Base-by-base conservation (phyloP, 2,329 filamentous ascomycete species). In the Paramyrothecium sp. region DNA sequence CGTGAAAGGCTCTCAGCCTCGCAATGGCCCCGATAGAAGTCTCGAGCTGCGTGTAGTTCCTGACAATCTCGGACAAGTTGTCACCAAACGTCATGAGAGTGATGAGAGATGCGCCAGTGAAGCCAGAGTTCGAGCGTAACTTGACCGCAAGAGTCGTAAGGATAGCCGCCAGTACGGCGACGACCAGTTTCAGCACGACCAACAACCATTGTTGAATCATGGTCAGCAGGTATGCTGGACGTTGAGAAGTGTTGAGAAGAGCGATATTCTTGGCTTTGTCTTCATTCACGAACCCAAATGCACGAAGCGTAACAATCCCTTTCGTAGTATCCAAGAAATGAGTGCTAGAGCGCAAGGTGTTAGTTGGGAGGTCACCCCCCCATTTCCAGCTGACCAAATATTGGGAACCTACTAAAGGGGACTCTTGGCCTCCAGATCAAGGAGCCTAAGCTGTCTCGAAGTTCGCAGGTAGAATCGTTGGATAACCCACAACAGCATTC, bases 381-480 rank as follows among this genome's bases (percentile, higher is more conserved):
- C 10, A 5, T 30, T 30, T 4, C 26, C 26, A 30, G 26, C 26
- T 30, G 26, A 4, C 26, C 26, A 30, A 30, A 30, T 4, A 4
- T 30, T 30, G 10, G 26, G 26, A 5, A 62, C 67, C 59, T 62
- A 69, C 64, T 70, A 70, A 2, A 70, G 19, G 0, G 84, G 84
- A 1, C 80, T 80, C 61, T 88, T 87, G 1, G 81, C 78, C 64
- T 86, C 83, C 3, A 87, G 74, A 51, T 86, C 83, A 33, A 87
- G 65, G 22, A 83, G 73, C 44, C 83, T 75, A 8, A 87, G 67
- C 65, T 86, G 83, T 2, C 82, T 74, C 1, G 82, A 85, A 0
- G 83, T 86, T 1, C 79, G 75, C 5, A 87, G 73, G 62, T 87
- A 86, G 53, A 83, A 74, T 55, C 75, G 78, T 60, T 85, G 83